Evolutionary conservation across 257 asterid genomes (phyloP), one percentile per base, ranked within the genome.

Genomic region (Parsonsia alboflavescens): DNA sequence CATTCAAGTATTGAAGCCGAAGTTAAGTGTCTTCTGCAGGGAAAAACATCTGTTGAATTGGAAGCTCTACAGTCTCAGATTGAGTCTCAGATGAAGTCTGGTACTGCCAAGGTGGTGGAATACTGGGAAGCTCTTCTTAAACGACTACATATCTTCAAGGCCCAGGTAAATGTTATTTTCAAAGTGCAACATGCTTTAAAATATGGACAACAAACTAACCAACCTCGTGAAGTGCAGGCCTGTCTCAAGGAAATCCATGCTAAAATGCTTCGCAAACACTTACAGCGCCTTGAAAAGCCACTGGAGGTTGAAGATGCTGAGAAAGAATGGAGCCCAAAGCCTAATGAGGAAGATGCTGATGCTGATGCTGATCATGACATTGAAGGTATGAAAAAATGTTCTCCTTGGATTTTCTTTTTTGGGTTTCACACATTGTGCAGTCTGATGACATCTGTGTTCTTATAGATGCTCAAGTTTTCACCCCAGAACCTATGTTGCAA

Each of bases 81-180:
- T 69, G 98, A 92, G 85, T 89, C 91, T 6, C 88, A 92, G 82
- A 95, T 95, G 99, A 85, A 78, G 50, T 90, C 98, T 59, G 99
- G 97, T 80, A 86, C 90, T 41, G 99, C 99, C 46, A 92, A 92
- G 85, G 92, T 89, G 61, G 99, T 91, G 46, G 97, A 91, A 67
- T 93, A 88, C 77, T 93, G 98, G 98, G 98, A 93, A 81, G 97
- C 96, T 58, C 86, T 93, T 71, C 89, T 93, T 41, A 91, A 91
- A 77, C 89, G 92, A 73, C 93, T 93, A 66, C 98, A 88, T 46
- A 93, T 93, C 59, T 93, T 82, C 85, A 93, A 93, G 86, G 98
- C 98, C 48, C 91, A 91, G 96, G 96, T 91, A 80, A 41, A 75
- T 26, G 19, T 78, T 36, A 26, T 50, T 16, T 7, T 33, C n/a